Conservation (phyloP, 129 eudicot genomes). For the Lonicera japonica region DNA sequence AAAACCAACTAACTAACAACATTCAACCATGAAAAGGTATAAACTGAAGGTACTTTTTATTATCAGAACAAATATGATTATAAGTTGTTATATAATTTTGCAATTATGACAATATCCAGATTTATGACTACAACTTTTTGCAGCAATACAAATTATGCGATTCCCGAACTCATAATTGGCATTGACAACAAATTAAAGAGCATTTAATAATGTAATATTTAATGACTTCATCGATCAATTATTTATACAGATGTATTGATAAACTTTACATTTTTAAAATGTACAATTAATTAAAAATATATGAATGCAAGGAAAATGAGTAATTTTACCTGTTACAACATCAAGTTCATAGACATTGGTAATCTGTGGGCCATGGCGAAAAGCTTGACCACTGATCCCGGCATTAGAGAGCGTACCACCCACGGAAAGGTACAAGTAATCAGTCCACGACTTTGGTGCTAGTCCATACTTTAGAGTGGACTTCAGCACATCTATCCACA, state of each 20-base stretch:
- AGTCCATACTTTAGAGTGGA: conserved; percentile 32
- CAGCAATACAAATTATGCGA: no score
- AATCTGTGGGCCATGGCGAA: conserved; percentile 48
- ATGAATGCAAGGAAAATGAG: not conserved
- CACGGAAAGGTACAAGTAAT: conserved; percentile 48
- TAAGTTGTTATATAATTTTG: no score
- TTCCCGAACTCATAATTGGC: no score
- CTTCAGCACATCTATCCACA: conserved; percentile 45
- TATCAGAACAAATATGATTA: no score
- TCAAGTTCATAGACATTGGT: conserved; percentile 42
- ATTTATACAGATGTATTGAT: not conserved
- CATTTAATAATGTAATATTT: no score
- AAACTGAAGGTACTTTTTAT: no score
- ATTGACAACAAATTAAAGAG: no score
- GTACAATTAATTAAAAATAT: not conserved
- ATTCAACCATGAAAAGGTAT: no score
- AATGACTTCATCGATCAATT: no score
- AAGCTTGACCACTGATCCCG: conserved; percentile 54
- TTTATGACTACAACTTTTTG: no score
- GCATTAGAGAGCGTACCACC: conserved; percentile 59
- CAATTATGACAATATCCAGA: no score
- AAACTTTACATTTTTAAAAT: not conserved
- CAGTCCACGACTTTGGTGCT: conserved; percentile 53
- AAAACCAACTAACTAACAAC: not conserved
- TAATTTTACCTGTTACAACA: conserved; percentile 40